These are phyloP conservation scores for Xerocomellus chrysenteron DNA, from an alignment of 768 basidiomycete genomes.

Conservation along the genomic window DNA sequence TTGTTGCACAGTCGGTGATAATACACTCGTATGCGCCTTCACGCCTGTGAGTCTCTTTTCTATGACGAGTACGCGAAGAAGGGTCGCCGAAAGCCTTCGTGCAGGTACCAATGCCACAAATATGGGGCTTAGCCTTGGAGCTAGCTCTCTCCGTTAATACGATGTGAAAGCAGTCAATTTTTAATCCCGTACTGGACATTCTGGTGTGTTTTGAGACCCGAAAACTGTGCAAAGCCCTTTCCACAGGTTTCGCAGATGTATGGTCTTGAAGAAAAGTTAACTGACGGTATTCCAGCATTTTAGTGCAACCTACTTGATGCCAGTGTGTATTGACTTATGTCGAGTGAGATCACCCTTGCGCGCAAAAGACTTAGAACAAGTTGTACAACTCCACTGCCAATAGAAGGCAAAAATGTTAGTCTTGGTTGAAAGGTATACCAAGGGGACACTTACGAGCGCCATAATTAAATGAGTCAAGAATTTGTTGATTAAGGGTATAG, in stretches of 20 bases:
- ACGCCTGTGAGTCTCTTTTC: constrained; percentile 54
- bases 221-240: constrained; percentile 57
- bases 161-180: background rate
- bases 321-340: constrained; percentile 51
- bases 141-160: constrained; percentile 33
- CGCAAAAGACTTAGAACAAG: constrained; percentile 50
- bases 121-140: constrained; percentile 50
- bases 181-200: constrained; percentile 60
- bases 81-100: constrained; percentile 60
- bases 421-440: background rate
- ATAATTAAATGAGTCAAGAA: constrained; percentile 11
- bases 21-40: constrained; percentile 48
- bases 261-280: constrained; percentile 39
- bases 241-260: constrained; percentile 51
- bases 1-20: constrained; percentile 44
- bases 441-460: constrained; percentile 20
- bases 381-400: constrained; percentile 39
- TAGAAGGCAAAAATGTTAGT: background rate
- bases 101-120: constrained; percentile 50
- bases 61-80: constrained; percentile 66
- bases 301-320: constrained; percentile 42
- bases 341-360: constrained; percentile 62
- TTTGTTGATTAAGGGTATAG: constrained; percentile 22
- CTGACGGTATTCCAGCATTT: background rate
- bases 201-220: constrained; percentile 59